Base-by-base conservation (phyloP, 1,284 basidiomycete species). In the Cryptococcus sp. region DNA sequence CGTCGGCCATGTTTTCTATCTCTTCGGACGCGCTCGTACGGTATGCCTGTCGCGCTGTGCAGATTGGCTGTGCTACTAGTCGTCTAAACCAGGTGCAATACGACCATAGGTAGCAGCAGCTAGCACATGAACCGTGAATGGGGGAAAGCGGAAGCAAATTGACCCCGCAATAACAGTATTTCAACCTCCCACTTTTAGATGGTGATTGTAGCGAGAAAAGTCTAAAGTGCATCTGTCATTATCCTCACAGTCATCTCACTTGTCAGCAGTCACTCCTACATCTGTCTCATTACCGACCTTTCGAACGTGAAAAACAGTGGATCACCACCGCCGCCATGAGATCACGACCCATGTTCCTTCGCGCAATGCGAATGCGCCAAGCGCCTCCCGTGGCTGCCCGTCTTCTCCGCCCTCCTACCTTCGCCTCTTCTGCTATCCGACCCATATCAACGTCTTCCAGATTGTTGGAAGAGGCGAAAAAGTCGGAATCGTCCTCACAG, bases 281-380 rank as follows among this genome's bases (percentile, higher is more conserved):
- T 19, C 42, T 45, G n/a, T 15, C 15, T 45, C 42, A n/a, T 10
- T 10, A 5, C 13, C 31, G 7, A 35, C 31, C 13, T 8, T 8
- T 8, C 10, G 31, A 22, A 45, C 42, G n/a, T 45, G 42, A 15
- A n/a, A 4, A 15, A n/a, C 42, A 45, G 10, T 3, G 23, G 4
- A 23, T 6, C 20, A 4, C 20, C 23, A 49, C 3, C 42, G 6
- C 31, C 44, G 62, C 7, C 38, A 68, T 68, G 66, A 53, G 61
- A 52, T 68, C 66, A 13, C 54, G 66, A 54, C 66, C 66, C 17
- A 56, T 63, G 25, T 55, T 68, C 51, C 62, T 68, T 23, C 55
- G 64, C 16, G 56, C 61, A 8, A 53, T 68, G 2, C 39, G 56
- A 35, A 50, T 58, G 10, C 60, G 64, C 39, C 56, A 57, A 50